Evolutionary conservation across 805 yeast species (phyloP), one percentile per base, ranked within the genome.

Genomic region (Lachancea quebecensis): DNA sequence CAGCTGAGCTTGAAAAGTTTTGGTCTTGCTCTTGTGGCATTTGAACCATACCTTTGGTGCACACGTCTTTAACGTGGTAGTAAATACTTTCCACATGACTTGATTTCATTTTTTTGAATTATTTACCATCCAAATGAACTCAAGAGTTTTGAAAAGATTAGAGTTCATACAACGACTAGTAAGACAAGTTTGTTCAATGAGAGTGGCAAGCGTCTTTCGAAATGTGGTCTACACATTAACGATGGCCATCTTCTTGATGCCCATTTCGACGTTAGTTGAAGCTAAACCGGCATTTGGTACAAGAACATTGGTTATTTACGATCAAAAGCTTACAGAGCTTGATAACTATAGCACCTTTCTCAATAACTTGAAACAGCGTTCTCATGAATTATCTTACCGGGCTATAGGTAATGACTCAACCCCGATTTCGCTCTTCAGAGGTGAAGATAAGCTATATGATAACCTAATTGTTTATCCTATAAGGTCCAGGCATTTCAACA

Each of bases 401-500:
- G 41, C 62, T 14, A 45, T 68, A 16, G 55, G 50, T 27, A 59
- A 62, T 17, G 58, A 50, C 11, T 48, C 58, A 2, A 27, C 41
- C 6, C 45, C 48, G 9, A 37, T 56, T 5, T 48, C 50, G 11
- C 41, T 59, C 35, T 56, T 69, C 48, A 58, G 57, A 35, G 71
- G 68, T 42, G 81, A 75, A 34, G 66, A 61, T 29, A 71, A 73
- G 49, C 40, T 61, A 10, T 81, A 71, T 54, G 80, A 80, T 51
- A 79, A 81, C 54, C 50, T 84, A 44, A 58, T 85, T 25, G 47
- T 85, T 15, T 70, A 82, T 39, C 89, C 91, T 12, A 66, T 77
- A 5, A 73, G 77, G 49, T 67, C 74, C 36, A 79, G 74, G 53
- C 61, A 60, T 18, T 50, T 75, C 2, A 66, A 69, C 14, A 56